These are phyloP conservation scores for Paecilomyces sp. DNA, from an alignment of 2,329 filamentous ascomycete genomes.

Conservation along the genomic window DNA sequence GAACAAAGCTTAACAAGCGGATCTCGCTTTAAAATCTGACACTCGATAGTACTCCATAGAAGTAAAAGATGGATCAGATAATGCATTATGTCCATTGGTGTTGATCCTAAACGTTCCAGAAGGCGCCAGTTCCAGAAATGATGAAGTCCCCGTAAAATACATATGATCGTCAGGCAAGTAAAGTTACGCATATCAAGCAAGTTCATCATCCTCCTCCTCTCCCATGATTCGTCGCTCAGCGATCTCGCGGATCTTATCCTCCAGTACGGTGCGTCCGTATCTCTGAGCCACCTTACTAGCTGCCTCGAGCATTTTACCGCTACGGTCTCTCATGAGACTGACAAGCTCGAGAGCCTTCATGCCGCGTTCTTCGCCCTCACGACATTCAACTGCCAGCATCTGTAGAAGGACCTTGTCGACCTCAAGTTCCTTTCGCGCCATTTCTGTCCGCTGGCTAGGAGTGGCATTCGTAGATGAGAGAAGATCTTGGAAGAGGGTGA, in stretches of 20 bases:
- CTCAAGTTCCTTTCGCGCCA: conserved; percentile 69
- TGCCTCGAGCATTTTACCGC: conserved; percentile 84
- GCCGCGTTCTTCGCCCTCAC: conserved; percentile 83
- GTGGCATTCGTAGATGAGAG: conserved; percentile 60
- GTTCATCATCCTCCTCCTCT: conserved; percentile 49
- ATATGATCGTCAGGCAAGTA: conserved; percentile 1
- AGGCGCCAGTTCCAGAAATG: not conserved
- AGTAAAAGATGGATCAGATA: not conserved
- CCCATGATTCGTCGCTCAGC: conserved; percentile 63
- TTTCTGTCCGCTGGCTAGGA: conserved; percentile 56
- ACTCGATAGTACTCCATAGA: not conserved
- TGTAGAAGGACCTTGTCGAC: conserved; percentile 87
- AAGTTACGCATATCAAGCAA: conserved; percentile 18
- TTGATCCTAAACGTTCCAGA: not conserved
- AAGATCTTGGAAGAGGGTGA: conserved; percentile 68
- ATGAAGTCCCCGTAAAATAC: not conserved
- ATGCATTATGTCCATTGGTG: not conserved
- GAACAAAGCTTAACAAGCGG: too few species aligned
- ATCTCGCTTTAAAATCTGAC: not conserved
- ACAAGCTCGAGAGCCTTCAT: conserved; percentile 95
- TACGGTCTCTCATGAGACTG: conserved; percentile 72
- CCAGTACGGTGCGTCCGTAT: conserved; percentile 71
- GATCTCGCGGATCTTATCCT: conserved; percentile 83
- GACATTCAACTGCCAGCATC: conserved; percentile 81
- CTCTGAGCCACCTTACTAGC: conserved; percentile 82